These are phyloP conservation scores for Malassezia caprae DNA, from an alignment of 1,284 basidiomycete genomes.

Conservation along the genomic window DNA sequence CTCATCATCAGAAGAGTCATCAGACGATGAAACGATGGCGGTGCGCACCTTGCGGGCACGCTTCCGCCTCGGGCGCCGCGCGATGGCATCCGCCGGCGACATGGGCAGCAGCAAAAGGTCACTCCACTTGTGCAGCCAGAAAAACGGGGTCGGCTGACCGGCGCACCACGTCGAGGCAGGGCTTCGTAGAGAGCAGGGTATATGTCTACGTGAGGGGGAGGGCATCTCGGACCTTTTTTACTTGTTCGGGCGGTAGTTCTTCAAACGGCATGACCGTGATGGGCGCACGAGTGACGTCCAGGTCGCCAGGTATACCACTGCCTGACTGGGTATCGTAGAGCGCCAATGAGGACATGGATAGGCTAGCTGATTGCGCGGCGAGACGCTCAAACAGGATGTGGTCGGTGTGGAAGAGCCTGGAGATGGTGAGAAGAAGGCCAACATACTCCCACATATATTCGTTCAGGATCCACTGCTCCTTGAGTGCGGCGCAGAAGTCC, in stretches of 20 bases:
- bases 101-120: neutral
- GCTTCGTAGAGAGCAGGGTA: neutral
- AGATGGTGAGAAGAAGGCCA: neutral
- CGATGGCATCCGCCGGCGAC: neutral
- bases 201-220: neutral
- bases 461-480: conserved; percentile 6
- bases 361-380: conserved; percentile 5
- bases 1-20: neutral
- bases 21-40: conserved; percentile 6
- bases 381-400: neutral
- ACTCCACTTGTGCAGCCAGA: neutral
- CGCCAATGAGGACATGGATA: neutral
- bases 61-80: conserved; percentile 15
- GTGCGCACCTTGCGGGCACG: conserved; percentile 17
- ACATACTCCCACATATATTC: conserved; percentile 9
- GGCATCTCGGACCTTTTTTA: neutral
- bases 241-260: neutral
- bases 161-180: too few species aligned
- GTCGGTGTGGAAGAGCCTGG: conserved; percentile 6
- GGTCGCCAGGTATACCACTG: conserved; percentile 16
- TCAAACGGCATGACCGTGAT: conserved; percentile 1
- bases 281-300: neutral
- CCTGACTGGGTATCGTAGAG: conserved; percentile 10
- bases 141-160: too few species aligned
- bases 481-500: neutral